phyloP scores from a whole-genome alignment of 768 basidiomycete species.

The Hygrocybe coccinea region DNA sequence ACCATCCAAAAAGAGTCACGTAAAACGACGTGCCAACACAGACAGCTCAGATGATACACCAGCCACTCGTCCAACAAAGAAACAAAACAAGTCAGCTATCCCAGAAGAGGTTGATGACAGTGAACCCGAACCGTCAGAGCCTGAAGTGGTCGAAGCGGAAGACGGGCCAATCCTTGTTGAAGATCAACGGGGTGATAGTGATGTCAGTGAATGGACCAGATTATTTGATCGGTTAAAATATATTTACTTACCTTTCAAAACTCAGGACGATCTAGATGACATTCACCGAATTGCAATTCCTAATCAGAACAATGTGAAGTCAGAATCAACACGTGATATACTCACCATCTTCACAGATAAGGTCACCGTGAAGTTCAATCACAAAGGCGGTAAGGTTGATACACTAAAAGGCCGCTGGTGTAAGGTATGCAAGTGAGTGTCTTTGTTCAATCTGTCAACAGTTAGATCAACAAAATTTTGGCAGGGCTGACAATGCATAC shows the following conservation, averaged over 20 bases:
- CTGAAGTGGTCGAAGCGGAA: too few species aligned
- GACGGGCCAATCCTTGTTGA: too few species aligned
- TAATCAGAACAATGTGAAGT: background rate
- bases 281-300: background rate
- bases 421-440: slow-evolving; percentile 10
- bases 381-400: background rate
- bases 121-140: too few species aligned
- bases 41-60: too few species aligned
- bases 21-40: too few species aligned
- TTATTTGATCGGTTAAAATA: too few species aligned
- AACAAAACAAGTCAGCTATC: too few species aligned
- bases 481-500: background rate
- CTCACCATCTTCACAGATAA: slow-evolving; percentile 1
- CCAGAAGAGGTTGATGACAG: too few species aligned
- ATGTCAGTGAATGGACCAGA: too few species aligned
- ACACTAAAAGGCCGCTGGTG: slow-evolving; percentile 7
- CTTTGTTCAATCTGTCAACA: background rate
- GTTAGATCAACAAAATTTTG: background rate
- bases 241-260: background rate
- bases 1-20: too few species aligned
- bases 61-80: too few species aligned
- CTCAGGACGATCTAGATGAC: background rate
- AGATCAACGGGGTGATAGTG: too few species aligned
- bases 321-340: background rate
- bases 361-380: background rate